These are phyloP conservation scores for Solanum paucissectum DNA, from an alignment of 257 asterid species.

Conservation along the genomic window DNA sequence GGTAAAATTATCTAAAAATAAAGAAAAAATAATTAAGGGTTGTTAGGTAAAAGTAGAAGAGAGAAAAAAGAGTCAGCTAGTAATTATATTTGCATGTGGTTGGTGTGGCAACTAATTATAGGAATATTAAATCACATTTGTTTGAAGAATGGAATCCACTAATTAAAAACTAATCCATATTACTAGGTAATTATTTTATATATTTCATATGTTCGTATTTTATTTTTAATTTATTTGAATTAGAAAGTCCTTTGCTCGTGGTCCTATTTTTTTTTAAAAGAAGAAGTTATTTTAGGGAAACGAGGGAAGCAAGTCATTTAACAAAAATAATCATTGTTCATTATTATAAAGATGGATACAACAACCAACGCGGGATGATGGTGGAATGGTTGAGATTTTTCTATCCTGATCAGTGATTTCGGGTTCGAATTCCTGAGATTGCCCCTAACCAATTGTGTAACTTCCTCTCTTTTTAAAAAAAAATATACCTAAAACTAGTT, in stretches of 20 bases:
- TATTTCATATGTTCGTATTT: neutral
- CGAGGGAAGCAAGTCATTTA: neutral
- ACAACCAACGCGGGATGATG: accelerated
- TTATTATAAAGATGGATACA: neutral
- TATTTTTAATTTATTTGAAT: no score
- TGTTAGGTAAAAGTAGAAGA: neutral
- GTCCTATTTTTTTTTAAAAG: neutral
- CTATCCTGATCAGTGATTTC: no score
- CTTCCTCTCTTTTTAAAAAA: neutral
- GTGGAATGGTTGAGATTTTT: neutral
- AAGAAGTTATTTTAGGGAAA: neutral
- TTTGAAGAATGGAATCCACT: neutral
- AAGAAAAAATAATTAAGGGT: neutral
- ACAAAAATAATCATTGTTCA: neutral
- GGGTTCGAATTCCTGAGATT: neutral
- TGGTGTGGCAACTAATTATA: neutral
- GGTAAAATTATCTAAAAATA: neutral
- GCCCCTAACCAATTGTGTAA: no score
- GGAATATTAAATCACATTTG: neutral
- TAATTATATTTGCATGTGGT: neutral
- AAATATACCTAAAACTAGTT: neutral
- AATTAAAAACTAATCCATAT: neutral
- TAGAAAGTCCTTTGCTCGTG: neutral
- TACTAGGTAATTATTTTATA: neutral
- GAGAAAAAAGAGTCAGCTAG: neutral